Conservation (phyloP, 1,284 basidiomycete species). For the Entoloma clypeatum region DNA sequence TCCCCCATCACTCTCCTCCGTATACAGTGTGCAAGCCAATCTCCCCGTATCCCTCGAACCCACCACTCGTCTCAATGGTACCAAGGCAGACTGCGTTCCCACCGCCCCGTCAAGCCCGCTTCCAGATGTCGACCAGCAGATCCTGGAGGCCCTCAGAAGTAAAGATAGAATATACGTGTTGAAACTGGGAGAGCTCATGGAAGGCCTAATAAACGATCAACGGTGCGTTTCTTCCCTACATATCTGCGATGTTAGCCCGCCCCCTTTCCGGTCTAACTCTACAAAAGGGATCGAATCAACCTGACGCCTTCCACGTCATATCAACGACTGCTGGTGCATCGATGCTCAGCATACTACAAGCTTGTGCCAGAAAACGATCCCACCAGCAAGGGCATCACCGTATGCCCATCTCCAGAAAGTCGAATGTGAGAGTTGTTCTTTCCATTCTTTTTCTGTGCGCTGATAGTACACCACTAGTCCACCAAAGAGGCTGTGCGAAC, state of each 20-base stretch:
- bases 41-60: slow-evolving; percentile 15
- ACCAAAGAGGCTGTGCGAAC: slow-evolving; percentile 59
- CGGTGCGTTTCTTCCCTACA: slow-evolving; percentile 39
- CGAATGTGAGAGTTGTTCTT: slow-evolving; percentile 54
- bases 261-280: too few species aligned
- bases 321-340: slow-evolving; percentile 77
- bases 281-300: slow-evolving; percentile 54
- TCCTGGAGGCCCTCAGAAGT: slow-evolving; percentile 77
- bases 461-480: slow-evolving; percentile 45
- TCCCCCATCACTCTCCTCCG: slow-evolving; percentile 15
- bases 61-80: slow-evolving; percentile 8
- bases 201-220: slow-evolving; percentile 67
- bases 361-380: slow-evolving; percentile 64
- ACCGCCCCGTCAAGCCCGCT: slow-evolving; percentile 15
- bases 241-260: slow-evolving; percentile 11
- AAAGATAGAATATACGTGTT: slow-evolving; percentile 83
- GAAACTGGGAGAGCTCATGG: slow-evolving; percentile 79
- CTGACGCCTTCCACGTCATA: slow-evolving; percentile 68
- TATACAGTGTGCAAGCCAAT: slow-evolving; percentile 14
- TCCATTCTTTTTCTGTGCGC: slow-evolving; percentile 6
- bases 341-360: slow-evolving; percentile 76
- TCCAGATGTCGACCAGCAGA: slow-evolving; percentile 65
- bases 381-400: slow-evolving; percentile 56
- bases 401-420: slow-evolving; percentile 57
- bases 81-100: slow-evolving; percentile 17